Evolutionary conservation across 2,329 filamentous ascomycete genomes (phyloP).

Genomic region (Ceratocystis albifundus): DNA sequence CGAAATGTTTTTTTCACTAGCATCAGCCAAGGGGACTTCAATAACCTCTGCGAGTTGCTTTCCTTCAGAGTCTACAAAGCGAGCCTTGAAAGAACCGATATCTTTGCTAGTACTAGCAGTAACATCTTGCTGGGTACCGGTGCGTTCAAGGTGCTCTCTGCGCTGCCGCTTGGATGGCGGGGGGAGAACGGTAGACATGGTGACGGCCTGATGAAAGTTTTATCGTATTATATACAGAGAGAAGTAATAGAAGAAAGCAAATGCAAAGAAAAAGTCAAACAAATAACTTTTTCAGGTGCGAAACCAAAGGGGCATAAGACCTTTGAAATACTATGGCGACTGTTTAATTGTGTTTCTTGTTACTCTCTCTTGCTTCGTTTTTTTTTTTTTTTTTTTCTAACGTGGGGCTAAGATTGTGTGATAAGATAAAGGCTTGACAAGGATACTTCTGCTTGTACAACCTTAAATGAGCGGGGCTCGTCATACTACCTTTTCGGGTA

Average conservation of each 20-base stretch:
- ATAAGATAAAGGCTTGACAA: conserved; percentile 17
- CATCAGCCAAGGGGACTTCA: conserved; percentile 69
- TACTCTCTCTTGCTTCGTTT: conserved; percentile 11
- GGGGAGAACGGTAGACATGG: conserved; percentile 71
- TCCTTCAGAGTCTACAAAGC: conserved; percentile 73
- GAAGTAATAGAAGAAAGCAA: not conserved
- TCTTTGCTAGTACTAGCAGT: conserved; percentile 54
- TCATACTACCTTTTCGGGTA: not conserved
- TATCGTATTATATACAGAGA: not conserved
- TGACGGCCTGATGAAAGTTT: not conserved
- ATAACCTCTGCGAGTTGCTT: conserved; percentile 59
- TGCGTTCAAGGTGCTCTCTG: conserved; percentile 59
- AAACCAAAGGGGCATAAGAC: not conserved
- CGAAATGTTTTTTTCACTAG: conserved; percentile 79
- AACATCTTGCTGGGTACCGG: conserved; percentile 65
- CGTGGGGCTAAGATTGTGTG: conserved; percentile 12
- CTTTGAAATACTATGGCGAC: not conserved
- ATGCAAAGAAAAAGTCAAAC: not conserved
- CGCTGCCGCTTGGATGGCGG: conserved; percentile 81
- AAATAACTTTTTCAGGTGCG: not conserved
- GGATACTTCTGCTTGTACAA: not conserved
- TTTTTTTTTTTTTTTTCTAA: conserved; percentile 19
- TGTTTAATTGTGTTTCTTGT: not conserved
- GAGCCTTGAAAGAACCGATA: conserved; percentile 67
- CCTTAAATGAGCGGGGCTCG: not conserved